These are phyloP conservation scores for Withania somnifera DNA, from an alignment of 305 asterid genomes.

Conservation along the genomic window DNA sequence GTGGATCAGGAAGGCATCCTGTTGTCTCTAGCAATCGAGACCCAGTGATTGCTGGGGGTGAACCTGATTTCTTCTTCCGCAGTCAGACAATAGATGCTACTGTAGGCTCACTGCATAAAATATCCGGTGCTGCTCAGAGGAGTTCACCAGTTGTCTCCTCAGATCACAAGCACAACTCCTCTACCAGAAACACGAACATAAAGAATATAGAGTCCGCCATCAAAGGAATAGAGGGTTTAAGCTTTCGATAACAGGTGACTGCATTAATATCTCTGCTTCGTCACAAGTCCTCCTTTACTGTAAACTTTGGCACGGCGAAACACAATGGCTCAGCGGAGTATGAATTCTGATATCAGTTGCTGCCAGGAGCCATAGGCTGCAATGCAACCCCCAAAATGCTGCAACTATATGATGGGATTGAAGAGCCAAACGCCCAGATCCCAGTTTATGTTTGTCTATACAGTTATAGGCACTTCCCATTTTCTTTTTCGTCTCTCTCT, in stretches of 20 bases:
- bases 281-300: background rate
- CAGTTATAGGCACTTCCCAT: background rate
- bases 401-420: background rate
- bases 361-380: background rate
- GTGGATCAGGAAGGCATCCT: conserved; percentile 56
- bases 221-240: conserved; percentile 62
- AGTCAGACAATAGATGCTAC: conserved; percentile 39
- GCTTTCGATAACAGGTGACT: conserved; percentile 39
- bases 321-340: background rate
- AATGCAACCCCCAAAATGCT: background rate
- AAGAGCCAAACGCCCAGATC: background rate
- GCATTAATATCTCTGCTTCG: conserved; percentile 21
- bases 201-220: conserved; percentile 52
- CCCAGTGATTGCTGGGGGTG: conserved; percentile 30
- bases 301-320: background rate
- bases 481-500: background rate
- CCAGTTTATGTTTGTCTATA: background rate
- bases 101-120: conserved; percentile 32
- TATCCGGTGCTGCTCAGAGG: conserved; percentile 30
- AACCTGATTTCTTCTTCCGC: conserved; percentile 23
- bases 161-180: conserved; percentile 45
- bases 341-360: background rate
- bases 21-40: conserved; percentile 51
- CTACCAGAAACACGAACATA: conserved; percentile 28
- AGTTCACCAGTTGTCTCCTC: conserved; percentile 53